Conservation (phyloP, 495 filamentous ascomycete genomes). For the Xylaria bambusicola region DNA sequence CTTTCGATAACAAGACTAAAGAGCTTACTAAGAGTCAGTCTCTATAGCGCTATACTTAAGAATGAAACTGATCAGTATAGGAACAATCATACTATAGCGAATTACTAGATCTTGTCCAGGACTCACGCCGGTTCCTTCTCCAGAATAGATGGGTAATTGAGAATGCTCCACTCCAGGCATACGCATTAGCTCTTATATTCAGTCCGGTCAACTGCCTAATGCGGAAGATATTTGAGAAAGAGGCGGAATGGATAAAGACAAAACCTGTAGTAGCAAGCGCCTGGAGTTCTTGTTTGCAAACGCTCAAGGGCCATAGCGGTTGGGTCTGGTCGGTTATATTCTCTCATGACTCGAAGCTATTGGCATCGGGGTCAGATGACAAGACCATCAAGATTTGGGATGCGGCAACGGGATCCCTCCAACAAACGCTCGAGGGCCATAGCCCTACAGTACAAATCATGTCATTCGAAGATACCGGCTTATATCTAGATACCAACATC, state of each 20-base stretch:
- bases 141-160: slow-evolving; percentile 17
- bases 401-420: not conserved
- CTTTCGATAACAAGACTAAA: not conserved
- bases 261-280: not conserved
- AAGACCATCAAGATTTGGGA: not conserved
- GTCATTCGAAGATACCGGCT: not conserved
- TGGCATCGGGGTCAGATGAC: not conserved
- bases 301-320: not conserved
- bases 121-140: slow-evolving; percentile 20
- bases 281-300: not conserved
- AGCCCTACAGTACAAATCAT: not conserved
- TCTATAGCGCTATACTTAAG: not conserved
- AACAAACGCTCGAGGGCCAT: not conserved
- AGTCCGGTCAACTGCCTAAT: slow-evolving; percentile 13
- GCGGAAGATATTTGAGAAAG: not conserved
- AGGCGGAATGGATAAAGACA: not conserved
- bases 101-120: not conserved
- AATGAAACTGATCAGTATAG: not conserved
- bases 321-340: not conserved
- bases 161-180: slow-evolving; percentile 23
- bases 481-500: not conserved
- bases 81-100: too few relatives aligned
- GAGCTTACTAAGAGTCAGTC: not conserved
- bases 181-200: slow-evolving; percentile 25
- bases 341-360: not conserved